Evolutionary conservation across 208 protist species (phyloP).

Genomic region (Leptomonas seymouri): DNA sequence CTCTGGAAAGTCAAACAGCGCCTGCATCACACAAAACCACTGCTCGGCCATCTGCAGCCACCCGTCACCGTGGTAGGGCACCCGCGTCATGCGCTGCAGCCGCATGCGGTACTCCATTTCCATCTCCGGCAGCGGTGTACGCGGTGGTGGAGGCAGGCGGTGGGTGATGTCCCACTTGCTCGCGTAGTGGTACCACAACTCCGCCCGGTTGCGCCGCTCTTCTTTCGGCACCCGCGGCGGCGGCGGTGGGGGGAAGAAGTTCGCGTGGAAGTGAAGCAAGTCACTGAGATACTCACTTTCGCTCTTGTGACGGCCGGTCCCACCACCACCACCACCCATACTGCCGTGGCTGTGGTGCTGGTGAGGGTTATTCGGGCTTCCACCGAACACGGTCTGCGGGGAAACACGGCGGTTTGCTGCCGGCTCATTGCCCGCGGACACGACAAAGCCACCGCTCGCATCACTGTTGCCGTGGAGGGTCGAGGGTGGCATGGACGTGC

Average conservation of each 20-base stretch:
- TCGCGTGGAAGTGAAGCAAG: slow-evolving; percentile 79
- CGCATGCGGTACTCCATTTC: slow-evolving; percentile 56
- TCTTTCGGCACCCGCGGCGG: slow-evolving; percentile 54
- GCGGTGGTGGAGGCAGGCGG: slow-evolving; percentile 75
- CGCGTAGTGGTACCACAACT: slow-evolving; percentile 82
- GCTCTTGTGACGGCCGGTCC: slow-evolving; percentile 33
- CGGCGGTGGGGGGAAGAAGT: slow-evolving; percentile 81
- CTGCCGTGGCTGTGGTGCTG: neutral
- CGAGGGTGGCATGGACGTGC: neutral
- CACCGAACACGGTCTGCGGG: neutral
- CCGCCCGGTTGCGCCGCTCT: slow-evolving; percentile 50
- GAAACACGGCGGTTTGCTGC: neutral
- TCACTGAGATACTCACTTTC: slow-evolving; percentile 75
- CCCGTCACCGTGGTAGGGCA: slow-evolving; percentile 71
- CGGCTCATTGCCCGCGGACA: slow-evolving; percentile 9
- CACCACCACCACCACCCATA: neutral
- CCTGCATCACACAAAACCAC: slow-evolving; percentile 67
- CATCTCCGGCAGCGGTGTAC: slow-evolving; percentile 81
- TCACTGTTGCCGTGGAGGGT: neutral
- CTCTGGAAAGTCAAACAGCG: slow-evolving; percentile 72
- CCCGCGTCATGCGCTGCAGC: slow-evolving; percentile 49
- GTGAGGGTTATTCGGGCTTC: too few species aligned
- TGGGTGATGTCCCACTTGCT: slow-evolving; percentile 86
- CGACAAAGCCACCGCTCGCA: slow-evolving; percentile 7
- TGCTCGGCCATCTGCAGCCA: slow-evolving; percentile 71